Conservation (phyloP, 1,284 basidiomycete genomes). For the Cutaneotrichosporon spelunceum region DNA sequence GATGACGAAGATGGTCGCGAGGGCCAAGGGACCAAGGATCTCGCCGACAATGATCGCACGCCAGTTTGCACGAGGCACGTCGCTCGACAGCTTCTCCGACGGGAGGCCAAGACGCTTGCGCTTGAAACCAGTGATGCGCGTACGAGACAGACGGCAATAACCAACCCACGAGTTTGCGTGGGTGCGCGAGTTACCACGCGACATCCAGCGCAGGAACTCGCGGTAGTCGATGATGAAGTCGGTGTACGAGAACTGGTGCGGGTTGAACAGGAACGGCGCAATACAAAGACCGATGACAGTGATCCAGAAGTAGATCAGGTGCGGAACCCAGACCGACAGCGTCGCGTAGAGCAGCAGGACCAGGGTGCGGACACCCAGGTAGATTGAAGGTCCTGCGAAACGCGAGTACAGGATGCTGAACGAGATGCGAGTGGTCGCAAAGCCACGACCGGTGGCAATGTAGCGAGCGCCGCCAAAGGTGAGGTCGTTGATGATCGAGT, state of each 20-base stretch:
- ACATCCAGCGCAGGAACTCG: constrained; percentile 97
- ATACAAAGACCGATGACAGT: constrained; percentile 81
- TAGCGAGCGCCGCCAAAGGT: constrained; percentile 94
- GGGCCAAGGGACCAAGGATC: constrained; percentile 74
- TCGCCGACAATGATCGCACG: constrained; percentile 82
- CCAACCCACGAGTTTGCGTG: constrained; percentile 98
- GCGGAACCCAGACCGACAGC: constrained; percentile 80
- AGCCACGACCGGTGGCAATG: constrained; percentile 98
- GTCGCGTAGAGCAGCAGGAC: constrained; percentile 88
- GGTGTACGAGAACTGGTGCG: constrained; percentile 90
- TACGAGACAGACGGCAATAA: constrained; percentile 88
- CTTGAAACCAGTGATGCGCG: constrained; percentile 96
- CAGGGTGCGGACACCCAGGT: constrained; percentile 86
- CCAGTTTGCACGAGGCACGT: constrained; percentile 86
- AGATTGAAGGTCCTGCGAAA: constrained; percentile 94
- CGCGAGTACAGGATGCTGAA: constrained; percentile 93
- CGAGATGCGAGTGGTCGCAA: constrained; percentile 86
- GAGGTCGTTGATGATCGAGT: constrained; percentile 90
- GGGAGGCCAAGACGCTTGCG: constrained; percentile 91
- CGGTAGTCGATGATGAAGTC: constrained; percentile 96
- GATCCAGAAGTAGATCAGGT: constrained; percentile 94
- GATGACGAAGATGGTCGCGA: constrained; percentile 79
- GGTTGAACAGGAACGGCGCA: constrained; percentile 94
- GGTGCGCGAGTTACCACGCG: constrained; percentile 89
- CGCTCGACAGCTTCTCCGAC: constrained; percentile 88